phyloP scores from a whole-genome alignment of 1,284 basidiomycete species.

The Uromyces viciae-fabae region DNA sequence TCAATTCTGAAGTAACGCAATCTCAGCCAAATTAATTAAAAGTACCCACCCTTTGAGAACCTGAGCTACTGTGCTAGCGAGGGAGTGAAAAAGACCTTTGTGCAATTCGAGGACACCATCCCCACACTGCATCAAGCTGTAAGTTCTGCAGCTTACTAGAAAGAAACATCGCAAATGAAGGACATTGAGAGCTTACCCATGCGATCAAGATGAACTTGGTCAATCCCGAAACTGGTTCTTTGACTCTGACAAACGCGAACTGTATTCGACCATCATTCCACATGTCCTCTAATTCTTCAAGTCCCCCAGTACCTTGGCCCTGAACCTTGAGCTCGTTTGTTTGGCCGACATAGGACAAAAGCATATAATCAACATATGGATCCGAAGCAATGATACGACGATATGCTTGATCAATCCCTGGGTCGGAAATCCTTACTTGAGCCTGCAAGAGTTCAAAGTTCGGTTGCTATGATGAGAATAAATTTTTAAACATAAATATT shows the following conservation, averaged over 20 bases:
- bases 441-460: constrained; percentile 23
- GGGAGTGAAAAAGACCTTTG: constrained; percentile 86
- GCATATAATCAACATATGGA: constrained; percentile 73
- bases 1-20: neutral
- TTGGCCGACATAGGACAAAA: constrained; percentile 79
- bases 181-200: constrained; percentile 53
- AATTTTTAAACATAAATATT: too few relatives aligned
- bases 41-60: constrained; percentile 66
- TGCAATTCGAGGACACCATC: constrained; percentile 88
- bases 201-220: constrained; percentile 80
- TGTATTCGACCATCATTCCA: constrained; percentile 92
- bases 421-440: constrained; percentile 42
- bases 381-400: constrained; percentile 71
- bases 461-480: too few relatives aligned
- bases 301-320: constrained; percentile 72
- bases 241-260: constrained; percentile 85
- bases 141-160: too few relatives aligned
- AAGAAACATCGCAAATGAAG: too few relatives aligned
- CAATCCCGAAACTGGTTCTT: constrained; percentile 83
- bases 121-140: constrained; percentile 72
- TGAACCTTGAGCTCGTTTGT: constrained; percentile 88
- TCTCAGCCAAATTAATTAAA: neutral
- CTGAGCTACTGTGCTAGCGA: constrained; percentile 74
- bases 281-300: constrained; percentile 88
- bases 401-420: constrained; percentile 66